Percentiles rank a stretch among this genome's conserved stretches.
Evolutionary conservation across 345 rosid species (phyloP).

Genomic region (Jatropha curcas): DNA sequence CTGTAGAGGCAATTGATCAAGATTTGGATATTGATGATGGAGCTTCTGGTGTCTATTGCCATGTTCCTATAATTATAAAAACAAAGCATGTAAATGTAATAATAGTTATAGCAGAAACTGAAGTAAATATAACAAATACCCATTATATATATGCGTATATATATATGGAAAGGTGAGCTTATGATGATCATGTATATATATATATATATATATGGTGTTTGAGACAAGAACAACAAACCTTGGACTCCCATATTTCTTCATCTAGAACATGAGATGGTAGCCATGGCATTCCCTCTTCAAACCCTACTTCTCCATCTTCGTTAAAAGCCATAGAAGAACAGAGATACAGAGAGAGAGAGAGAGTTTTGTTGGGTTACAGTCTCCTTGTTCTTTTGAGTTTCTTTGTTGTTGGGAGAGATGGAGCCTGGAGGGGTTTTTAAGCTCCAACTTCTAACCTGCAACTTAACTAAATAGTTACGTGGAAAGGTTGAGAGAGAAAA

Average conservation of each 20-base stretch:
- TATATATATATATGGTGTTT: too few relatives aligned
- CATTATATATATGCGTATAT: too few relatives aligned
- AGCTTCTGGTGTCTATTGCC: conserved; percentile 12
- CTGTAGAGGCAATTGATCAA: conserved; percentile 25
- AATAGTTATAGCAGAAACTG: background rate
- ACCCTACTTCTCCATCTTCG: conserved; percentile 43
- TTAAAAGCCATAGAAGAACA: conserved; percentile 20
- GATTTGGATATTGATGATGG: conserved; percentile 7
- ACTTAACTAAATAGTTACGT: conserved; percentile 49
- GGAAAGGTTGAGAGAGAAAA: conserved; percentile 9
- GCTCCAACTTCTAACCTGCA: conserved; percentile 80
- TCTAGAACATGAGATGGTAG: conserved; percentile 51
- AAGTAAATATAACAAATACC: too few relatives aligned
- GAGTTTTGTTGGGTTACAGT: background rate
- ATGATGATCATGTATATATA: too few relatives aligned
- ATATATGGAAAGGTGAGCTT: too few relatives aligned
- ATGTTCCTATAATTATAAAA: conserved; percentile 15
- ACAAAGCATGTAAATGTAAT: background rate
- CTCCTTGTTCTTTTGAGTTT: background rate
- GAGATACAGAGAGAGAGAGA: background rate
- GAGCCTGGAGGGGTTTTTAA: conserved; percentile 25
- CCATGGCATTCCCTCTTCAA: conserved; percentile 51
- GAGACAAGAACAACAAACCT: background rate
- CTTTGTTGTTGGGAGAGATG: conserved; percentile 10
- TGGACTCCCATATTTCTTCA: conserved; percentile 44